Evolutionary conservation across 176 grass and related monocot genomes (phyloP), one percentile per base, ranked within the genome.

Genomic region (Lolium perenne): DNA sequence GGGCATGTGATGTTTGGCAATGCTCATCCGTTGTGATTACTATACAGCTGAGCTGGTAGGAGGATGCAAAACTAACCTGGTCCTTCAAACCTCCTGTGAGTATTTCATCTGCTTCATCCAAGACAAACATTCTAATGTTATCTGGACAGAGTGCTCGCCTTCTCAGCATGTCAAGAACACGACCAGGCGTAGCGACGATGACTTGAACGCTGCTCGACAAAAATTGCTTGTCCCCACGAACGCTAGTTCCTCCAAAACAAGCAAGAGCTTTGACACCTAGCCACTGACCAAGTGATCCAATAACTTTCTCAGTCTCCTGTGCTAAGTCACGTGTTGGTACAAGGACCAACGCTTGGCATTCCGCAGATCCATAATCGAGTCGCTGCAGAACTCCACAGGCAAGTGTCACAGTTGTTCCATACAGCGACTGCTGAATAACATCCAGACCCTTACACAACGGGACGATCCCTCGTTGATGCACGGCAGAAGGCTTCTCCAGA

Each of bases 61-160:
- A 32, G 8, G 57, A 59, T 62, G 50, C 8, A 40, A 29, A 58
- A 85, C 77, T 40, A 65, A 97, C 94, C 92, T 94, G 85, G n/a
- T 94, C 86, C 90, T 94, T 97, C 80, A 84, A 94, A 82, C 77
- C 88, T 83, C 89, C 74, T 74, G 80, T 90, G 65, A 97, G 88
- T 76, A 92, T 84, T 70, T 97, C 90, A 89, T 90, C 94, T 53
- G 94, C 92, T 76, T 97, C 90, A 90, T 94, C 94, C 38, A 97
- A 74, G 50, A 97, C 60, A 80, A 94, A 76, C 92, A 94, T 94
- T 82, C 64, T 94, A 73, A 97, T 90, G 38, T 88, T 53, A 57
- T 89, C 92, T 61, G 90, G 83, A 55, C 80, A 83, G 26, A 94
- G 73, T 38, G 85, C 85, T 60, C 55, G 67, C 59, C 51, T 87